These are phyloP conservation scores for Aspergillus felis DNA, from an alignment of 2,329 filamentous ascomycete genomes.

Conservation along the genomic window DNA sequence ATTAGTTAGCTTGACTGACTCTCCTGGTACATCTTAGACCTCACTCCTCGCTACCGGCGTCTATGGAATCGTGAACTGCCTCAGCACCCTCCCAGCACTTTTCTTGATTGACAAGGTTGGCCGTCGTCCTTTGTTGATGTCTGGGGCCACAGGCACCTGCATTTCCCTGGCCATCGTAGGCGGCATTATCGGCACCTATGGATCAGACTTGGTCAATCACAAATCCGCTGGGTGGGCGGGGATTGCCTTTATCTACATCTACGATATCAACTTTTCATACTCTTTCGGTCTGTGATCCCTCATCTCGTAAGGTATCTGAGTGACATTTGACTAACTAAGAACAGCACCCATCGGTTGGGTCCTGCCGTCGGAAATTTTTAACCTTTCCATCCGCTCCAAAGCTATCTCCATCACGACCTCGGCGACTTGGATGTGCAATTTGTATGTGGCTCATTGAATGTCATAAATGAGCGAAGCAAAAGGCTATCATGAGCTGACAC, in stretches of 20 bases:
- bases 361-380: constrained; percentile 39
- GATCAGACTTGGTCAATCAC: constrained; percentile 23
- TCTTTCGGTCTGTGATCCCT: constrained; percentile 29
- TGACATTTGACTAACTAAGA: background rate
- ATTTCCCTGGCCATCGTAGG: constrained; percentile 35
- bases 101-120: constrained; percentile 35
- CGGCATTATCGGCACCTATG: constrained; percentile 32
- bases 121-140: constrained; percentile 32
- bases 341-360: constrained; percentile 38
- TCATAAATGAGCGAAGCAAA: background rate
- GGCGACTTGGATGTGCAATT: constrained; percentile 39
- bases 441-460: constrained; percentile 20
- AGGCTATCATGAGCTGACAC: background rate
- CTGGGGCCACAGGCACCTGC: constrained; percentile 32
- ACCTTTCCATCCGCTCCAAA: constrained; percentile 35
- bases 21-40: constrained; percentile 9
- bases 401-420: constrained; percentile 38
- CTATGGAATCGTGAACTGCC: constrained; percentile 38
- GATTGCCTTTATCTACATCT: constrained; percentile 38
- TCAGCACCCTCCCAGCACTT: constrained; percentile 32
- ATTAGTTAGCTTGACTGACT: background rate
- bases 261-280: constrained; percentile 37
- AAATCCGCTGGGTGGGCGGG: constrained; percentile 34
- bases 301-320: background rate
- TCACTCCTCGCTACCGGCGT: constrained; percentile 36